A percentile compares a stretch with the other conserved stretches of the same genome.
Evolutionary conservation across 345 rosid genomes (phyloP).

Genomic region (Xanthoceras sorbifolium): DNA sequence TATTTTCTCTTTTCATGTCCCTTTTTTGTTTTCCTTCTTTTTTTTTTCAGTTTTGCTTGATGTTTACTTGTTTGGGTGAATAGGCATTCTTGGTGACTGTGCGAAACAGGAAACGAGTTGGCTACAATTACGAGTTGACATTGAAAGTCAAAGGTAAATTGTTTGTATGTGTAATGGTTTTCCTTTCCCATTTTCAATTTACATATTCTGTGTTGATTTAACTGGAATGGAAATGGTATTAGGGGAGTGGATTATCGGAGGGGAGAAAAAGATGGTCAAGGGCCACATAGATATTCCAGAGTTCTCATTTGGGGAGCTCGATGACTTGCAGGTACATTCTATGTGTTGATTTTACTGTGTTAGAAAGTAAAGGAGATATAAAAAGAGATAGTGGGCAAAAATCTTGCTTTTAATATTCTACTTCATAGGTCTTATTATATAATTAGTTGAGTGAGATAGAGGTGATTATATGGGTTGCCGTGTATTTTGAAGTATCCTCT

Average conservation of each 20-base stretch:
- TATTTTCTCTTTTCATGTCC: background rate
- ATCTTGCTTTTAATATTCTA: background rate
- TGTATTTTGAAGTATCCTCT: background rate
- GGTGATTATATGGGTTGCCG: background rate
- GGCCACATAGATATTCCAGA: slow-evolving; percentile 76
- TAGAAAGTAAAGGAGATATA: background rate
- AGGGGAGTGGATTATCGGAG: slow-evolving; percentile 86
- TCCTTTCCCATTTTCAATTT: background rate
- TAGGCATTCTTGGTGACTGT: slow-evolving; percentile 94
- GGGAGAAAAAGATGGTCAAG: slow-evolving; percentile 57
- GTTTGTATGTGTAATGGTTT: background rate
- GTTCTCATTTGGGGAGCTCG: slow-evolving; percentile 91
- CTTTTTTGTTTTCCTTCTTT: background rate
- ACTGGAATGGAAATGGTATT: slow-evolving; percentile 13
- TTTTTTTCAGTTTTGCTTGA: background rate
- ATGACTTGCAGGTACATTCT: slow-evolving; percentile 77
- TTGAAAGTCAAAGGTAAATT: slow-evolving; percentile 68
- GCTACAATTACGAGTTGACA: slow-evolving; percentile 79
- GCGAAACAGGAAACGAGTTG: slow-evolving; percentile 87
- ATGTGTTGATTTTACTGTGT: slow-evolving; percentile 1
- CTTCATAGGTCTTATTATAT: background rate
- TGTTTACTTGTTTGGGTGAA: slow-evolving; percentile 14
- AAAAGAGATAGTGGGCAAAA: background rate
- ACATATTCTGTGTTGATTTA: background rate
- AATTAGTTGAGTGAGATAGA: background rate